A percentile compares a stretch with the other conserved stretches of the same genome.
Evolutionary conservation across 345 rosid species (phyloP).

Genomic region (Camelina sativa): DNA sequence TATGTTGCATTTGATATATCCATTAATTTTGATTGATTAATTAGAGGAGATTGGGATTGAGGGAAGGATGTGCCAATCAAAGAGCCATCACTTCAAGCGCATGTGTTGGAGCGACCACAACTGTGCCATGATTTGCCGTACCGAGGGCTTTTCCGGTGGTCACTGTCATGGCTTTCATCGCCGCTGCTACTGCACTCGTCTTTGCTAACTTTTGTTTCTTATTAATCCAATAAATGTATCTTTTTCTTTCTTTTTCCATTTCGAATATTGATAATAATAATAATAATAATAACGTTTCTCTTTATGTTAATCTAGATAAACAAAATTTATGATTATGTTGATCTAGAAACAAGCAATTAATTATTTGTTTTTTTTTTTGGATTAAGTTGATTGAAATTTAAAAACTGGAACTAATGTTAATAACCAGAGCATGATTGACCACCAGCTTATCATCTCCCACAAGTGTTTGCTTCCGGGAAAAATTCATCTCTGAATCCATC

Average conservation of each 20-base stretch:
- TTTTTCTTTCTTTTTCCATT: neutral
- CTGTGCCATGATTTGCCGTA: slow-evolving; percentile 49
- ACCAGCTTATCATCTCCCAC: too few species aligned
- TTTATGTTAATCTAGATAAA: too few species aligned
- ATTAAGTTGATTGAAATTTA: too few species aligned
- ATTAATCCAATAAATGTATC: slow-evolving; percentile 3
- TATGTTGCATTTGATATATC: neutral
- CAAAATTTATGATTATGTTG: too few species aligned
- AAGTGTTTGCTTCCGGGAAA: too few species aligned
- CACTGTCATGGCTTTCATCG: slow-evolving; percentile 45
- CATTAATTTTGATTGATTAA: neutral
- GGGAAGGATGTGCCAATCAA: slow-evolving; percentile 48
- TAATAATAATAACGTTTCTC: too few species aligned
- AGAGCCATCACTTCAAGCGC: slow-evolving; percentile 48
- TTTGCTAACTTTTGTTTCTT: slow-evolving; percentile 30
- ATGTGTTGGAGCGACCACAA: slow-evolving; percentile 42
- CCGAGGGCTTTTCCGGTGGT: slow-evolving; percentile 48
- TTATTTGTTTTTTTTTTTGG: too few species aligned
- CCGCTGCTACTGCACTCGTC: slow-evolving; percentile 47
- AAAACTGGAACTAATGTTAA: too few species aligned
- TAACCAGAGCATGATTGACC: too few species aligned
- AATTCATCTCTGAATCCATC: too few species aligned
- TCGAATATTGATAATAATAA: neutral
- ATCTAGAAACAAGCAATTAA: too few species aligned
- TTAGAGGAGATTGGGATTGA: slow-evolving; percentile 38